Base-by-base conservation (phyloP, 805 yeast genomes). In the Monosporozyma servazzii region DNA sequence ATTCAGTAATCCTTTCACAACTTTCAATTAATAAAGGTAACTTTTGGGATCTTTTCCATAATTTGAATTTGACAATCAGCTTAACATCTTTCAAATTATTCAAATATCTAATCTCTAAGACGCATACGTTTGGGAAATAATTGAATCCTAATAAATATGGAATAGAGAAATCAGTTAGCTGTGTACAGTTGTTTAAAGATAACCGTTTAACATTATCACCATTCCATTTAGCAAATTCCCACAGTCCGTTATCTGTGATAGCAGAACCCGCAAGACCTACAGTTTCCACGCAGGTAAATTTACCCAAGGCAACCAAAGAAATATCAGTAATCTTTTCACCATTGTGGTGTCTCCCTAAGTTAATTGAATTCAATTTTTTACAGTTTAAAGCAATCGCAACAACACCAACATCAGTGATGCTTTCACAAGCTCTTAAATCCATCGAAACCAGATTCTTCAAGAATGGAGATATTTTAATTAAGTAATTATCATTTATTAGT, bases 191-290 rank as follows among this genome's bases (percentile, higher is more conserved):
- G 66, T 89, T 89, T 48, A 89, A 64, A 7, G 95, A 84, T 20
- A 89, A 70, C 49, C 96, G 72, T 58, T 79, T 80, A 3, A 90
- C 60, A 5, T 70, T 59, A 1, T 63, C 59, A 21, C 81, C 81
- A 27, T 79, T 69, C 49, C 72, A 64, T 17, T 76, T 65, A 0
- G 89, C 88, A 33, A 90, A 68, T 59, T 85, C 90, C 95, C 96
- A 88, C 15, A 90, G 71, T 4, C 86, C 75, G 43, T 80, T 74
- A 69, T 90, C 96, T 7, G 86, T 79, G 18, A 90, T 76, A 44
- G 78, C 73, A 65, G 96, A 88, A 6, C 98, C 98, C 0, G 97
- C 96, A 20, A 88, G 70, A 0, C 97, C 97, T 44, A 90, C 71
- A 0, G 96, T 88, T 45, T 75, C 72, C 45, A 84, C 73, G 20